A percentile compares a stretch with the other conserved stretches of the same genome.
Conservation (phyloP, 345 rosid genomes). For the Psidium guajava region DNA sequence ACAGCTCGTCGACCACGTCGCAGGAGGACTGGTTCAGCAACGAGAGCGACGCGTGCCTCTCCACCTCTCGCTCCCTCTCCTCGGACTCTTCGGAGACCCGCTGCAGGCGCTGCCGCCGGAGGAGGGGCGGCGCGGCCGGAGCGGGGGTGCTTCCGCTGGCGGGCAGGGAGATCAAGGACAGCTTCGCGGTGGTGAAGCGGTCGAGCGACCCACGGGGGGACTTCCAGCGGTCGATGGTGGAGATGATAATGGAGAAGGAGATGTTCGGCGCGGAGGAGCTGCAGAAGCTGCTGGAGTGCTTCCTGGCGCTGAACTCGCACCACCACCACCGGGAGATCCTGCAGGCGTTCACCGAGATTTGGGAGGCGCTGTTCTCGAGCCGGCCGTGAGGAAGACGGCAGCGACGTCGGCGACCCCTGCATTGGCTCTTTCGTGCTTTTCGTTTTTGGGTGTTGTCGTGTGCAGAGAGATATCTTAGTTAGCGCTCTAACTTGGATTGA, state of each 20-base stretch:
- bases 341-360: conserved; percentile 60
- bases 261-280: conserved; percentile 46
- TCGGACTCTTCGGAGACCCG: conserved; percentile 40
- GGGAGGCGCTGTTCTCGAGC: conserved; percentile 45
- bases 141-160: conserved; percentile 9
- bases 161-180: conserved; percentile 36
- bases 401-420: neutral
- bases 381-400: conserved; percentile 1
- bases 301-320: conserved; percentile 51
- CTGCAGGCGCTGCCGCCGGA: conserved; percentile 3
- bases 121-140: conserved; percentile 1
- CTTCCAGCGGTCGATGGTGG: conserved; percentile 69
- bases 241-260: conserved; percentile 77
- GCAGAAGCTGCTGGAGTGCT: conserved; percentile 64
- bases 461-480: neutral
- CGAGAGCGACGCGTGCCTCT: conserved; percentile 47
- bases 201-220: conserved; percentile 62
- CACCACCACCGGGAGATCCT: conserved; percentile 56
- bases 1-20: neutral
- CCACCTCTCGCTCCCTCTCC: conserved; percentile 46
- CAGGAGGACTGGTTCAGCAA: conserved; percentile 52
- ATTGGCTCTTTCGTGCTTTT: neutral
- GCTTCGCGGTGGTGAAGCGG: conserved; percentile 81
- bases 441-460: neutral
- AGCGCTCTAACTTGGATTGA: neutral